Evolutionary conservation across 805 yeast genomes (phyloP).

Genomic region (Yarrowia osloensis): DNA sequence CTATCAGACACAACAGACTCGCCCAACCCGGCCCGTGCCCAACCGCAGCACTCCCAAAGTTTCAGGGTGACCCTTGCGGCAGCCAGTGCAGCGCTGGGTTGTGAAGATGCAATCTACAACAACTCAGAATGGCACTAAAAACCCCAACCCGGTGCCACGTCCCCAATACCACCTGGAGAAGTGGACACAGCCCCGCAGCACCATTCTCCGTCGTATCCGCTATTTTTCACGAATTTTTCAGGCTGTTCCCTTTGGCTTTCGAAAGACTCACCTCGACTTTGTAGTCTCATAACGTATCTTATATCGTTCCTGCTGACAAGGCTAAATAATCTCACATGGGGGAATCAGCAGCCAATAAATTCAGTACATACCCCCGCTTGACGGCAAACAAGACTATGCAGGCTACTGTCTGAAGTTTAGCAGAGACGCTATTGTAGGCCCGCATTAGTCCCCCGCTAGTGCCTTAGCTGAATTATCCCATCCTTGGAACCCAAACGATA

Average conservation of each 20-base stretch:
- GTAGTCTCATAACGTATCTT: not conserved
- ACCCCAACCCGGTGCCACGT: not conserved
- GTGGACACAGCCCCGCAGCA: not conserved
- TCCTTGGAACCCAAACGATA: conserved; percentile 6
- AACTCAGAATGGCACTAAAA: conserved; percentile 4
- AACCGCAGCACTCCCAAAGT: not conserved
- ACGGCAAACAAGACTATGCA: conserved; percentile 2
- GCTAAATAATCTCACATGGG: not conserved
- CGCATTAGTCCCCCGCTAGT: conserved; percentile 11
- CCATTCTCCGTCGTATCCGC: not conserved
- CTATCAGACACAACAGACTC: not conserved
- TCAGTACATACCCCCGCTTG: not conserved
- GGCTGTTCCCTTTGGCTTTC: not conserved
- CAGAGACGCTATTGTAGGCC: not conserved
- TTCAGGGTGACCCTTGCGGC: not conserved
- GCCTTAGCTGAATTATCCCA: conserved; percentile 10
- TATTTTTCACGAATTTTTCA: not conserved
- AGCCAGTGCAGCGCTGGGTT: not conserved
- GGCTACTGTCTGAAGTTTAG: not conserved
- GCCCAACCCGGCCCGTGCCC: not conserved
- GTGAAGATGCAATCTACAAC: not conserved
- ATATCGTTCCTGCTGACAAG: not conserved
- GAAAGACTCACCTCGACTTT: not conserved
- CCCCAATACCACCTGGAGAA: conserved; percentile 4
- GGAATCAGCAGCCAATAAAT: not conserved